Conservation (phyloP, 306 rosid species). For the Trifolium subterraneum region DNA sequence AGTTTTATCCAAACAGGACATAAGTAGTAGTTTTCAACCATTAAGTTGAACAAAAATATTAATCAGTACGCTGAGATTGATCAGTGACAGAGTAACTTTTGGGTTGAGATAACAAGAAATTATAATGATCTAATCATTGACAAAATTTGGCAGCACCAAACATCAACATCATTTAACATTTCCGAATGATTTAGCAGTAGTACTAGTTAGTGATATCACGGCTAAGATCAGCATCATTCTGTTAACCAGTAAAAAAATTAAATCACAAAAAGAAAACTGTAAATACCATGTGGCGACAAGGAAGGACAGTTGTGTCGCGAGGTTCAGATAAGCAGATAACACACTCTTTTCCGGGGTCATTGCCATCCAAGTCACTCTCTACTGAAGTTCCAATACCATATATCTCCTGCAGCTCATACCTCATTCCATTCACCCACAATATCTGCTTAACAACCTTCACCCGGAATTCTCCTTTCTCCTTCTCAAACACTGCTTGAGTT, state of each 20-base stretch:
- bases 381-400: conserved; percentile 94
- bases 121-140: not conserved
- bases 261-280: conserved; percentile 7
- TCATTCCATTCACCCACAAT: conserved; percentile 82
- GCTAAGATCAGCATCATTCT: conserved; percentile 24
- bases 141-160: conserved; percentile 11
- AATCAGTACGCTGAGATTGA: conserved; percentile 7
- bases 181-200: conserved; percentile 4
- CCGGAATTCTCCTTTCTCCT: conserved; percentile 83
- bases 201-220: not conserved
- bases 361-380: conserved; percentile 78
- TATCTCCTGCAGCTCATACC: conserved; percentile 97
- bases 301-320: conserved; percentile 92
- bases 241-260: conserved; percentile 23
- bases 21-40: conserved; percentile 6
- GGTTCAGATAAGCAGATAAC: conserved; percentile 99
- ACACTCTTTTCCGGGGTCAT: conserved; percentile 95
- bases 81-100: not conserved
- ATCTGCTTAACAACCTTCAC: conserved; percentile 87
- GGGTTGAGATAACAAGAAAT: not conserved
- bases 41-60: not conserved
- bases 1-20: not conserved
- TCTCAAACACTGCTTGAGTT: conserved; percentile 90
- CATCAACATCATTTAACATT: conserved; percentile 9
- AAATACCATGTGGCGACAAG: conserved; percentile 99